These are phyloP conservation scores for Fusarium sublunatum DNA, from an alignment of 2,329 filamentous ascomycete species.

Conservation along the genomic window DNA sequence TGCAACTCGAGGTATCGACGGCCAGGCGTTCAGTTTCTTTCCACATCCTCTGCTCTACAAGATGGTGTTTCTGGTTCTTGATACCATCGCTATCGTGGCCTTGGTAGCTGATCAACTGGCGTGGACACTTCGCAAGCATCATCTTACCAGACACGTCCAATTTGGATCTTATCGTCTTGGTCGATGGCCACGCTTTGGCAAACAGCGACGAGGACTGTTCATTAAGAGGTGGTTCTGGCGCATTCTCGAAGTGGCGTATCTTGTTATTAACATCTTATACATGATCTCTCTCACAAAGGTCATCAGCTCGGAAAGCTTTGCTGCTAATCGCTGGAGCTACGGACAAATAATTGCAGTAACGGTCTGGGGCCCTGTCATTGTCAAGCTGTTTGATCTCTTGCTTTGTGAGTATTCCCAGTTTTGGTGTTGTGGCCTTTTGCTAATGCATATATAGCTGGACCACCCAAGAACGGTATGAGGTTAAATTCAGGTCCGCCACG, in stretches of 20 bases:
- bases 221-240: slow-evolving; percentile 51
- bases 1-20: slow-evolving; percentile 50
- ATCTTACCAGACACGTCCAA: slow-evolving; percentile 47
- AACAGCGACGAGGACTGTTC: slow-evolving; percentile 45
- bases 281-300: slow-evolving; percentile 52
- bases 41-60: slow-evolving; percentile 54
- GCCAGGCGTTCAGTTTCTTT: slow-evolving; percentile 52
- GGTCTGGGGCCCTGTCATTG: slow-evolving; percentile 55
- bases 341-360: slow-evolving; percentile 56
- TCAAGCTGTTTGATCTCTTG: slow-evolving; percentile 54
- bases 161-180: slow-evolving; percentile 50
- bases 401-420: slow-evolving; percentile 47
- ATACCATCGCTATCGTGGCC: slow-evolving; percentile 52
- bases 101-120: slow-evolving; percentile 51
- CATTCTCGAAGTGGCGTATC: slow-evolving; percentile 51
- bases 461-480: slow-evolving; percentile 52
- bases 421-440: slow-evolving; percentile 4
- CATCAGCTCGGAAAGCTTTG: slow-evolving; percentile 52
- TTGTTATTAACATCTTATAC: slow-evolving; percentile 55
- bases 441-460: slow-evolving; percentile 49
- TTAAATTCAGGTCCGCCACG: slow-evolving; percentile 54
- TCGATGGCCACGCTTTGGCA: slow-evolving; percentile 47
- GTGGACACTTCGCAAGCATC: slow-evolving; percentile 53
- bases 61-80: slow-evolving; percentile 52
- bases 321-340: slow-evolving; percentile 51